phyloP scores from a whole-genome alignment of 2,329 filamentous ascomycete genomes.

The Diaporthe vaccinii region DNA sequence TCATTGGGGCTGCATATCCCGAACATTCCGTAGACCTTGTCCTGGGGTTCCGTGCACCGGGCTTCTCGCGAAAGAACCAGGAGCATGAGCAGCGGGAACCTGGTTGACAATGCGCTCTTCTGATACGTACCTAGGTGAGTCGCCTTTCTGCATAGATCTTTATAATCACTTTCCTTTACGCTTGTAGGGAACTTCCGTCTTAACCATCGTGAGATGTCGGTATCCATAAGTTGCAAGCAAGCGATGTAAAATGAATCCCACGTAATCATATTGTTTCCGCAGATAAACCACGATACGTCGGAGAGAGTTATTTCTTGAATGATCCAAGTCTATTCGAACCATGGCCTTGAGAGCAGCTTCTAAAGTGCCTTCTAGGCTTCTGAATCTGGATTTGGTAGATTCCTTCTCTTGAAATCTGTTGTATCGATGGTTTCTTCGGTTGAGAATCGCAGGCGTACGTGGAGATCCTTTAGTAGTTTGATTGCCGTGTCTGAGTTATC shows the following conservation, averaged over 20 bases:
- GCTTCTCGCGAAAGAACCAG: neutral
- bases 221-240: neutral
- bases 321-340: neutral
- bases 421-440: neutral
- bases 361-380: neutral
- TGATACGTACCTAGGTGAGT: neutral
- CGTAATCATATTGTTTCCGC: neutral
- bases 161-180: too few species aligned
- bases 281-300: neutral
- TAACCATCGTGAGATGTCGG: neutral
- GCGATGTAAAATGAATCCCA: neutral
- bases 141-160: neutral
- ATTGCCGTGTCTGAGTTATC: neutral
- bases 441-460: neutral
- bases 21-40: constrained; percentile 1
- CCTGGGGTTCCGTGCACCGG: neutral
- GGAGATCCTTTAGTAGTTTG: neutral
- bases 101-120: too few species aligned
- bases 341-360: neutral
- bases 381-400: neutral
- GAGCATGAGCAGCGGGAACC: neutral
- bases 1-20: neutral
- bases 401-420: neutral
- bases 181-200: neutral
- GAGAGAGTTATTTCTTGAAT: neutral